phyloP scores from a whole-genome alignment of 805 yeast genomes.

The Teunomyces stri region DNA sequence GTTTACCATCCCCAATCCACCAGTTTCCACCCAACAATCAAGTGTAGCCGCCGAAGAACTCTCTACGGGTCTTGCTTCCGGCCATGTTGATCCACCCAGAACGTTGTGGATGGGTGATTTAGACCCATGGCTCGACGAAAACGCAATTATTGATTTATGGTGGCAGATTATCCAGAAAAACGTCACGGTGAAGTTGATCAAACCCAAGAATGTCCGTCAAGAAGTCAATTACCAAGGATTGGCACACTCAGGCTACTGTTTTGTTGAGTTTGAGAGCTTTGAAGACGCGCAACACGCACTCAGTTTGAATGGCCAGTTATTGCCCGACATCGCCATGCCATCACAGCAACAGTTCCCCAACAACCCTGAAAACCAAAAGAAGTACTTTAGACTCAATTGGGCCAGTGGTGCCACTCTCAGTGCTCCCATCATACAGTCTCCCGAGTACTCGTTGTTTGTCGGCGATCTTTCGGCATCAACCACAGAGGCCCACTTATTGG shows the following conservation, averaged over 20 bases:
- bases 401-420: conserved; percentile 77
- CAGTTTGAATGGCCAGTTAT: conserved; percentile 59
- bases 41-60: conserved; percentile 26
- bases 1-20: conserved; percentile 42
- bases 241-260: conserved; percentile 63
- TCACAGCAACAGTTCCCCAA: conserved; percentile 38
- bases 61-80: conserved; percentile 5
- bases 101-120: conserved; percentile 89
- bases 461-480: conserved; percentile 78
- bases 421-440: conserved; percentile 69
- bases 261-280: conserved; percentile 67
- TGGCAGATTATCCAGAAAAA: conserved; percentile 57
- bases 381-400: conserved; percentile 76
- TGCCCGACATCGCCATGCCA: conserved; percentile 57
- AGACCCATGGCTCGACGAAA: conserved; percentile 77
- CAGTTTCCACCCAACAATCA: conserved; percentile 37
- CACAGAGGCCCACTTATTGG: conserved; percentile 74
- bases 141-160: conserved; percentile 48
- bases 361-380: conserved; percentile 49
- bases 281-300: conserved; percentile 71
- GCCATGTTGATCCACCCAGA: conserved; percentile 48
- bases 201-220: conserved; percentile 33
- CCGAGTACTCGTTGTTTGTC: conserved; percentile 77
- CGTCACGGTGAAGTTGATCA: conserved; percentile 67
- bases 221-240: conserved; percentile 23